Percentiles rank a stretch among this genome's conserved stretches.
Evolutionary conservation across 805 yeast genomes (phyloP).

Genomic region (Saccharomyces eubayanus): DNA sequence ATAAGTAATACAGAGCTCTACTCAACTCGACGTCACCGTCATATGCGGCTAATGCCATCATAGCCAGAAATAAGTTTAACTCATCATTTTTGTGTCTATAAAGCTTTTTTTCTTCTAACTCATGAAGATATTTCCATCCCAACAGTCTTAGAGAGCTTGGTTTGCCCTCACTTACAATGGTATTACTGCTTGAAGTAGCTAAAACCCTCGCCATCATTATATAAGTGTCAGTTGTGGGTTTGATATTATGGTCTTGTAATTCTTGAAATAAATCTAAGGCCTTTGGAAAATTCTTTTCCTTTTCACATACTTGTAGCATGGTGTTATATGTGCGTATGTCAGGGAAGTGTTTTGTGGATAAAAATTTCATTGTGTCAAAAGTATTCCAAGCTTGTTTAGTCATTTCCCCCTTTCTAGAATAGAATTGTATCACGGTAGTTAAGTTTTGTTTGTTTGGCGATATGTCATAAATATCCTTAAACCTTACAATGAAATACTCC

Average conservation of each 20-base stretch:
- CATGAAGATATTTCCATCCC: slow-evolving; percentile 76
- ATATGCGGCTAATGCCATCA: slow-evolving; percentile 67
- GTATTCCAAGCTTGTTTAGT: slow-evolving; percentile 52
- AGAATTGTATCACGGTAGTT: slow-evolving; percentile 26
- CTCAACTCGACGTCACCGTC: slow-evolving; percentile 72
- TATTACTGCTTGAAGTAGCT: slow-evolving; percentile 24
- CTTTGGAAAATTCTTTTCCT: slow-evolving; percentile 55
- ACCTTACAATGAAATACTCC: slow-evolving; percentile 21
- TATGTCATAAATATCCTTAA: slow-evolving; percentile 18
- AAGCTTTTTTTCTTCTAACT: slow-evolving; percentile 39
- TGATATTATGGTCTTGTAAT: slow-evolving; percentile 35
- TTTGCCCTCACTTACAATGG: slow-evolving; percentile 24
- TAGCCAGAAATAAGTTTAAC: slow-evolving; percentile 36
- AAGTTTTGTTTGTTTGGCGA: slow-evolving; percentile 24
- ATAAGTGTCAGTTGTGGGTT: slow-evolving; percentile 17
- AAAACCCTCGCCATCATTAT: slow-evolving; percentile 19
- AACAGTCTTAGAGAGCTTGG: slow-evolving; percentile 20
- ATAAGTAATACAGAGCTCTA: slow-evolving; percentile 54
- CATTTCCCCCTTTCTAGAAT: slow-evolving; percentile 10
- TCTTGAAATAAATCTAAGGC: slow-evolving; percentile 73
- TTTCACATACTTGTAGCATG: slow-evolving; percentile 58
- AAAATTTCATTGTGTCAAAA: slow-evolving; percentile 80
- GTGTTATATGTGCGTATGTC: slow-evolving; percentile 59
- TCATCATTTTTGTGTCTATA: slow-evolving; percentile 3
- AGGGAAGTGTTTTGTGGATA: slow-evolving; percentile 59